These are phyloP conservation scores for Syzygium jambos DNA, from an alignment of 345 rosid species.

Conservation along the genomic window DNA sequence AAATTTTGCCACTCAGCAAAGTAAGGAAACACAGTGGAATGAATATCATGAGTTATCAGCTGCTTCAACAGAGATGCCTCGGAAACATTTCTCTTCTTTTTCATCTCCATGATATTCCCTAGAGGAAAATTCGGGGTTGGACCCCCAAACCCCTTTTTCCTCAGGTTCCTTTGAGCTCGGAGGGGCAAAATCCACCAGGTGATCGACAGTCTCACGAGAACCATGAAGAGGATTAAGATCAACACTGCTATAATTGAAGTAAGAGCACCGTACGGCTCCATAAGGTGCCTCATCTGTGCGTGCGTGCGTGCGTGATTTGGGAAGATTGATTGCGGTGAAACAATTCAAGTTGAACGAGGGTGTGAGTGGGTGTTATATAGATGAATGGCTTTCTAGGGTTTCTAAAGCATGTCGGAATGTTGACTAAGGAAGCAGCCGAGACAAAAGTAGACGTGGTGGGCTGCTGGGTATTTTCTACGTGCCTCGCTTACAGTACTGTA, in stretches of 20 bases:
- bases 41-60: conserved; percentile 63
- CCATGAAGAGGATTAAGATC: conserved; percentile 15
- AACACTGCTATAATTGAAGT: neutral
- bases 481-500: neutral
- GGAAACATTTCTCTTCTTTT: conserved; percentile 11
- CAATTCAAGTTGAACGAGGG: neutral
- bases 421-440: conserved; percentile 3
- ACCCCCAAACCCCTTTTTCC: conserved; percentile 56
- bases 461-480: neutral
- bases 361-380: neutral
- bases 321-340: neutral
- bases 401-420: conserved; percentile 9
- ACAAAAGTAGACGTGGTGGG: neutral
- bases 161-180: conserved; percentile 39
- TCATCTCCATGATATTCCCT: conserved; percentile 56
- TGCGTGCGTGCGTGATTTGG: neutral
- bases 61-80: neutral
- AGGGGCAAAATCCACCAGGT: conserved; percentile 57
- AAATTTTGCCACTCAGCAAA: conserved; percentile 71
- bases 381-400: neutral
- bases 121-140: conserved; percentile 74
- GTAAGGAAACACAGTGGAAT: conserved; percentile 68
- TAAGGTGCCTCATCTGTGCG: neutral
- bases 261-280: neutral
- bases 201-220: conserved; percentile 25